phyloP scores from a whole-genome alignment of 306 rosid species.

The Hippophae gyantsensis region DNA sequence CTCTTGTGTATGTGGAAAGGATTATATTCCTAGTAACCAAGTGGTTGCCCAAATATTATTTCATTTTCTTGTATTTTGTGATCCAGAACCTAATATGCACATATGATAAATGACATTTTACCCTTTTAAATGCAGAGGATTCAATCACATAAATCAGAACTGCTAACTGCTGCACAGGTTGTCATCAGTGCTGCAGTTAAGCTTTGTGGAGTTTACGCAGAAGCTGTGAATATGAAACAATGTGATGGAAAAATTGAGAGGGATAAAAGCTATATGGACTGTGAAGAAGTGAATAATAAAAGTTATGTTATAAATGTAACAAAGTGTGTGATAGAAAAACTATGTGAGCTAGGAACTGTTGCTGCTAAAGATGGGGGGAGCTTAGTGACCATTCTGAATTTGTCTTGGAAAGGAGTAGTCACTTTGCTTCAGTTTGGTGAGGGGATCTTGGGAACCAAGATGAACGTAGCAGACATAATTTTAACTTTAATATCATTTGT shows the following conservation, averaged over 20 bases:
- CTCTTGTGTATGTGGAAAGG: no score
- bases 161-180: constrained; percentile 37
- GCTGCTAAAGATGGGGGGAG: constrained; percentile 86
- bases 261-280: constrained; percentile 19
- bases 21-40: no score
- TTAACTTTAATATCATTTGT: constrained; percentile 49
- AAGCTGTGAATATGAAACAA: constrained; percentile 34
- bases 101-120: constrained; percentile 9
- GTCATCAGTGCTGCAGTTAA: constrained; percentile 53
- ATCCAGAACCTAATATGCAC: constrained; percentile 1
- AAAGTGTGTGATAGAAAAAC: constrained; percentile 46
- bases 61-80: no score
- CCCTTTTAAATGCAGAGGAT: constrained; percentile 43
- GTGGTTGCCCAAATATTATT: no score
- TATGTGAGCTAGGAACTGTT: constrained; percentile 60
- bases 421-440: constrained; percentile 74
- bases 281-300: constrained; percentile 25
- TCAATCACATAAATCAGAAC: constrained; percentile 45
- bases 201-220: constrained; percentile 48
- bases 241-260: constrained; percentile 27
- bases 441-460: constrained; percentile 30
- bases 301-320: constrained; percentile 45
- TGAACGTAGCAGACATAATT: constrained; percentile 43
- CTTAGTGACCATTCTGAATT: constrained; percentile 64
- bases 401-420: constrained; percentile 91